Percentiles rank a stretch among this genome's conserved stretches.
These are phyloP conservation scores for Bromus sterilis DNA, from an alignment of 176 grass and related monocot genomes.

Conservation along the genomic window DNA sequence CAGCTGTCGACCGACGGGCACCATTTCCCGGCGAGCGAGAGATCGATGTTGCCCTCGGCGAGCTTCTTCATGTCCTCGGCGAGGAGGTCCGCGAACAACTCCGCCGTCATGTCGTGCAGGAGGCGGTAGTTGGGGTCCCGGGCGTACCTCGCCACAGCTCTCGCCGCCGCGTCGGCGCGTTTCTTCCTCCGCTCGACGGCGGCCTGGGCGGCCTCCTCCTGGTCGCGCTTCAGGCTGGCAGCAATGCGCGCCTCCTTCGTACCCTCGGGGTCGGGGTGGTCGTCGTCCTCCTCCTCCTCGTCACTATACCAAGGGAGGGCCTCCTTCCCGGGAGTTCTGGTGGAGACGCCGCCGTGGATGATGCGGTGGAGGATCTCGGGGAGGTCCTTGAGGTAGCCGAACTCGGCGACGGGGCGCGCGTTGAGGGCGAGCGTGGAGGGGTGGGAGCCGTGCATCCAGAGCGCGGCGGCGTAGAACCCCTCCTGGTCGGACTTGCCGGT, in stretches of 20 bases:
- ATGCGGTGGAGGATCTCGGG: constrained; percentile 72
- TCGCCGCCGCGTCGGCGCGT: constrained; percentile 21
- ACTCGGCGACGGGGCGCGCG: constrained; percentile 24
- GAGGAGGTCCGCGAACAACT: constrained; percentile 47
- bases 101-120: constrained; percentile 43
- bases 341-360: constrained; percentile 20
- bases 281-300: too few relatives aligned
- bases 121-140: constrained; percentile 44
- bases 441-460: constrained; percentile 60
- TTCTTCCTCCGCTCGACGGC: constrained; percentile 25
- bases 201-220: neutral
- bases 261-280: too few relatives aligned
- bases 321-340: constrained; percentile 32
- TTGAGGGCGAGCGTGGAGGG: constrained; percentile 68
- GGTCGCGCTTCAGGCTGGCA: constrained; percentile 20
- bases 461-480: constrained; percentile 63
- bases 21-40: constrained; percentile 62
- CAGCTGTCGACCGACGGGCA: constrained; percentile 49
- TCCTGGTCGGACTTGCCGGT: constrained; percentile 67
- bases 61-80: constrained; percentile 44
- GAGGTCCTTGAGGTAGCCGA: constrained; percentile 81
- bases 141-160: constrained; percentile 41
- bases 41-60: constrained; percentile 5
- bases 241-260: constrained; percentile 36
- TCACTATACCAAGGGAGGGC: too few relatives aligned